Base-by-base conservation (phyloP, 1,284 basidiomycete species). In the Coniferiporia weirii region DNA sequence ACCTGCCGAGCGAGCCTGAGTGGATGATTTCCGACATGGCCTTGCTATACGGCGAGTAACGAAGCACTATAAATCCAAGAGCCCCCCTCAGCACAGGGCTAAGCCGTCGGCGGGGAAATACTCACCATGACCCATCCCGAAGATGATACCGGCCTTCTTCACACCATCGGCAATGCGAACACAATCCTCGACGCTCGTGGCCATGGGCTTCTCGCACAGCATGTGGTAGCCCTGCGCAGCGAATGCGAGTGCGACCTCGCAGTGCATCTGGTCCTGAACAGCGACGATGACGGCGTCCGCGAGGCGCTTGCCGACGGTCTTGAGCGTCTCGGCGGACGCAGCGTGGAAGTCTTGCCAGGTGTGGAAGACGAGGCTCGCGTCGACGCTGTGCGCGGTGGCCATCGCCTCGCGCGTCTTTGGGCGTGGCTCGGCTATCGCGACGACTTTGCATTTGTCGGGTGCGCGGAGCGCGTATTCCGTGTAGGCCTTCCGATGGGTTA, bases 191-290 rank as follows among this genome's bases (percentile, higher is more conserved):
- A 89, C 67, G 56, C 70, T 80, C 1, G 89, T 93, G 1, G 91
- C 89, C 88, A 95, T 91, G 0, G 91, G 92, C 70, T 94, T 95
- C 78, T 95, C 91, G 69, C 91, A 93, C 32, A 95, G 77, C 59
- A 95, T 89, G 67, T 93, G 84, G 69, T 93, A 94, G 1, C 91
- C 90, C 67, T 90, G 88, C 56, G 77, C 78, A 1, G 85, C 84
- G 71, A 93, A 93, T 0, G 85, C 88, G 6, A 81, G 67, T 0
- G 86, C 82, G 10, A 91, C 84, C 63, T 88, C 84, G 36, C 80
- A 76, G 67, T 94, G 91, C 79, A 91, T 79, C 47, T 80, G 73
- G 67, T 94, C 91, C 62, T 91, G 88, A 0, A 92, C 87, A 2
- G 87, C 77, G 62, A 95, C 78, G 56, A 93, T 67, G 12, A 93